Base-by-base conservation (phyloP, 108 stramenopile species). In the Nannochloropsis gaditana region DNA sequence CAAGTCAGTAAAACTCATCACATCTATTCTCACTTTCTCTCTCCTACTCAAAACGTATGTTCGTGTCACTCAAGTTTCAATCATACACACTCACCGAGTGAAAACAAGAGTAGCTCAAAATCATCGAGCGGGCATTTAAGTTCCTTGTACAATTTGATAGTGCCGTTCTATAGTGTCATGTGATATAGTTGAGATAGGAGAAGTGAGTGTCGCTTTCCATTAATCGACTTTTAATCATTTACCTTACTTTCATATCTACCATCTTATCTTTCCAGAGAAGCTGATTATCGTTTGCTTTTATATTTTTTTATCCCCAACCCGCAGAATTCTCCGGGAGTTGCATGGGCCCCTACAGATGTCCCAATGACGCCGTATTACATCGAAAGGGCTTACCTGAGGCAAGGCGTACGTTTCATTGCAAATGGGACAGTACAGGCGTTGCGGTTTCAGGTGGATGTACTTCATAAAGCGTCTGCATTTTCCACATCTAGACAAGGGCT, bases 21-120 rank as follows among this genome's bases (percentile, higher is more conserved):
- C 1, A 31, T 31, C 0, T 1, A 31, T 31, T 31, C 31, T 31
- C 31, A 50, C n/a, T 73, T 6, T n/a, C 59, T 73, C 59, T 73
- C 0, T 6, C 59, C 3, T 0, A 15, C 8, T 31, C 31, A 31
- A 31, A 31, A 31, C 31, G 31, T 1, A 31, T 31, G 1, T 31
- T 31, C 31, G 31, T 31, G 31, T 31, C 31, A 31, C 31, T 31
- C 31, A 1, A 31, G 31, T 31, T 31, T 31, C 1, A 31, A 31
- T 31, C 31, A 31, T 73, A 4, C 15, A 15, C 47, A 50, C 59
- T 73, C 3, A 41, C 86, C 86, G 8, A 86, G 83, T 11, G 86
- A 86, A 44, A 83, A 86, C 9, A 86, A 21, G 17, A 86, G 82
- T 31, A 86, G 83, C 10, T 86, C 83, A 82, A 84, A 86, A 21